These are phyloP conservation scores for Kernera saxatilis DNA, from an alignment of 345 rosid species.

Conservation along the genomic window DNA sequence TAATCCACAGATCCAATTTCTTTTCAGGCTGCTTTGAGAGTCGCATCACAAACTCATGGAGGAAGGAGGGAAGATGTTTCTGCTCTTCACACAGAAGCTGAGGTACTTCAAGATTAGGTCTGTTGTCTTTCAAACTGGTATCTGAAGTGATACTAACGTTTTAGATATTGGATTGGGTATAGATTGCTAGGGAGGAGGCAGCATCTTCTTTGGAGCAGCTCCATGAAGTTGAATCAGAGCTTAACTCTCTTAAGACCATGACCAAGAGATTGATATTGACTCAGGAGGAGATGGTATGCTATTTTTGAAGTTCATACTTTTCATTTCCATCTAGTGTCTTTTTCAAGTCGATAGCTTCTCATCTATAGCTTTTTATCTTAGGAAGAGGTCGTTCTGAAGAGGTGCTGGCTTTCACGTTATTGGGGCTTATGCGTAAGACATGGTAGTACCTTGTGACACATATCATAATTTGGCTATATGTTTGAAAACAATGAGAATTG, in stretches of 20 bases:
- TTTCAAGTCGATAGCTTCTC: slow-evolving; percentile 30
- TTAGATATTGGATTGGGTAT: slow-evolving; percentile 15
- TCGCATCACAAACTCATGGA: slow-evolving; percentile 49
- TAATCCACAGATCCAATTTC: slow-evolving; percentile 14
- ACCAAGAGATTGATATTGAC: slow-evolving; percentile 72
- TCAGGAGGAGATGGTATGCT: slow-evolving; percentile 84
- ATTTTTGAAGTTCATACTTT: slow-evolving; percentile 2
- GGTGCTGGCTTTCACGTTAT: slow-evolving; percentile 99
- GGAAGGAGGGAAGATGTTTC: slow-evolving; percentile 45
- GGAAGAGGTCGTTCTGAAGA: slow-evolving; percentile 97
- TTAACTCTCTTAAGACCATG: slow-evolving; percentile 51
- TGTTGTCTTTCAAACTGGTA: slow-evolving; percentile 11
- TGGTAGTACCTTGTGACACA: slow-evolving; percentile 39
- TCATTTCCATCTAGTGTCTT: slow-evolving; percentile 9
- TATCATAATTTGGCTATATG: not conserved
- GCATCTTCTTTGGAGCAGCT: slow-evolving; percentile 61
- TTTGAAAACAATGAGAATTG: not conserved
- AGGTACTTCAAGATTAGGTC: slow-evolving; percentile 45
- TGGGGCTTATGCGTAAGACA: slow-evolving; percentile 78
- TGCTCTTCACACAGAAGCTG: slow-evolving; percentile 61
- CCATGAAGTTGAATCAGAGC: slow-evolving; percentile 56
- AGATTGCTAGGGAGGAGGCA: slow-evolving; percentile 75
- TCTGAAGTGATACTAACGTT: not conserved
- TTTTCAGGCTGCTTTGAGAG: slow-evolving; percentile 66
- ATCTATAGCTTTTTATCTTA: slow-evolving; percentile 42